Conservation (phyloP, 1,284 basidiomycete genomes). For the Meira miltonrushii region DNA sequence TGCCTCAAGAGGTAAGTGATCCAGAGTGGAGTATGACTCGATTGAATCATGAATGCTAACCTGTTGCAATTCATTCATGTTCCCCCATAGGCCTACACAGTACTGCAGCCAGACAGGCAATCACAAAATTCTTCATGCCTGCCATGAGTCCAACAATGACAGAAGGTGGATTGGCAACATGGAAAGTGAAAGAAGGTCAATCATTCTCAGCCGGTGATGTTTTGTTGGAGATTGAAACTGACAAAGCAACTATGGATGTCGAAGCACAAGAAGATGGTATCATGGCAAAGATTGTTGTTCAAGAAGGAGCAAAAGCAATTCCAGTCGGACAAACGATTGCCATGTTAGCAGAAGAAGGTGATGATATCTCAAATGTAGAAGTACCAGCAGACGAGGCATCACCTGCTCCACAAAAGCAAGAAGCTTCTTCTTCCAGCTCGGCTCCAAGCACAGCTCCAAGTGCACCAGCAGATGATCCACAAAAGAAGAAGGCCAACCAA, state of each 20-base stretch:
- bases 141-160: slow-evolving; percentile 99
- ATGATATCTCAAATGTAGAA: slow-evolving; percentile 52
- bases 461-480: neutral
- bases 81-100: slow-evolving; percentile 13
- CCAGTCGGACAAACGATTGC: slow-evolving; percentile 53
- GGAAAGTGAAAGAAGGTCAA: slow-evolving; percentile 97
- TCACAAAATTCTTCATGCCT: slow-evolving; percentile 90
- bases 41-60: neutral
- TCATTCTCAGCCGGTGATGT: slow-evolving; percentile 84
- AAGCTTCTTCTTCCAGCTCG: neutral
- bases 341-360: slow-evolving; percentile 54
- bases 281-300: slow-evolving; percentile 77
- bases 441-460: neutral
- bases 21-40: neutral
- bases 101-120: slow-evolving; percentile 68
- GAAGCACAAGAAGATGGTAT: slow-evolving; percentile 96
- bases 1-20: neutral
- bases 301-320: slow-evolving; percentile 49
- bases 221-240: slow-evolving; percentile 92
- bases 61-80: neutral
- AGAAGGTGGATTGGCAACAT: slow-evolving; percentile 92
- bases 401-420: neutral
- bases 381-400: slow-evolving; percentile 25
- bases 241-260: slow-evolving; percentile 99
- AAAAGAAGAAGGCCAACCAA: neutral